Evolutionary conservation across 768 basidiomycete genomes (phyloP).

Genomic region (Trametes meyenii): DNA sequence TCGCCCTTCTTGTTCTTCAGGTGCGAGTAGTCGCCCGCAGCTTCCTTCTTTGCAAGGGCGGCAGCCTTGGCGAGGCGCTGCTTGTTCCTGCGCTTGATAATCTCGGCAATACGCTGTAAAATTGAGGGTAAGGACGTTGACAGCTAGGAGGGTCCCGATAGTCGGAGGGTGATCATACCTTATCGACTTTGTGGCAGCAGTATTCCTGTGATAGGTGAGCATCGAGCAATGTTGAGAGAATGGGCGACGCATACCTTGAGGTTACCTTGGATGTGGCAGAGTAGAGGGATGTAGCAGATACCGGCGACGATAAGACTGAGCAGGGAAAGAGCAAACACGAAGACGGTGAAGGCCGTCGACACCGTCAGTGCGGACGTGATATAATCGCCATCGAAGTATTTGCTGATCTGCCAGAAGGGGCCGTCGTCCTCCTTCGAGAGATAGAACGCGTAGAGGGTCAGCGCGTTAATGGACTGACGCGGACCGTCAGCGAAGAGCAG

Average conservation of each 20-base stretch:
- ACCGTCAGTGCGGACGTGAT: constrained; percentile 83
- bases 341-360: constrained; percentile 87
- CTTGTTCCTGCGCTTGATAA: constrained; percentile 90
- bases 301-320: constrained; percentile 82
- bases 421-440: constrained; percentile 54
- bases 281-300: constrained; percentile 88
- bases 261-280: constrained; percentile 96
- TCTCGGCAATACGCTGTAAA: constrained; percentile 81
- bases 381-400: constrained; percentile 77
- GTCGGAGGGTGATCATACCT: constrained; percentile 50
- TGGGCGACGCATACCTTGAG: constrained; percentile 67
- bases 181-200: constrained; percentile 98
- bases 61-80: constrained; percentile 82
- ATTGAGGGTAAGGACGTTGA: constrained; percentile 64
- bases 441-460: constrained; percentile 93
- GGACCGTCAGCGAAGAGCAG: constrained; percentile 91
- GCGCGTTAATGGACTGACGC: constrained; percentile 95
- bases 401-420: constrained; percentile 67
- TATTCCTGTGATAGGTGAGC: constrained; percentile 67
- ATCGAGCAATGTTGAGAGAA: background rate
- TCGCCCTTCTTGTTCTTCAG: constrained; percentile 93
- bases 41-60: constrained; percentile 87
- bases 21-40: constrained; percentile 87
- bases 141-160: constrained; percentile 16
- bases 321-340: constrained; percentile 84